Evolutionary conservation across 306 rosid genomes (phyloP), one percentile per base, ranked within the genome.

Genomic region (Lagenaria siceraria): DNA sequence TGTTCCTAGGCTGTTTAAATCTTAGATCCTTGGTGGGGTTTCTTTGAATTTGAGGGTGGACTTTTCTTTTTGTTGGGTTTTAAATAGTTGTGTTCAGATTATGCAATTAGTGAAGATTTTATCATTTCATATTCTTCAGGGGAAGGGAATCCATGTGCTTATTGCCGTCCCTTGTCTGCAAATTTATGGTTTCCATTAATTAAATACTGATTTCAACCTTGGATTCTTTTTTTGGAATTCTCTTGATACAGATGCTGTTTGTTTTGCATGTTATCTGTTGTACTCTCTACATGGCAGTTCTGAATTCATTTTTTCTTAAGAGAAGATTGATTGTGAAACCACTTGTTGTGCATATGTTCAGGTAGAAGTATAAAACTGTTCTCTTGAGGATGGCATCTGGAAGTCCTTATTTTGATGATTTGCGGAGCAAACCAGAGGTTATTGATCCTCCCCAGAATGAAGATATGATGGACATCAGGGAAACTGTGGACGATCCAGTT

Each of bases 391-490:
- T 93, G 97, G 89, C 97, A 73, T 78, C 88, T 48, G 83, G 86
- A 76, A 88, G 78, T 83, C 85, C 95, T 62, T 87, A 76, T 80
- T 89, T 91, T 77, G 92, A 91, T 79, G 97, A 91, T 35, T 80
- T 86, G 77, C 84, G 87, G 82, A 89, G 65, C 81, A 91, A 88
- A 86, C 80, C 87, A 13, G 97, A 91, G 80, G 91, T 93, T 66
- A 83, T 83, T 80, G 96, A 93, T 81, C 92, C 92, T 84, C 89
- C 98, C 76, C 89, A 85, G 79, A 80, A 60, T 84, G 93, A 93
- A 75, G 96, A 93, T 78, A 78, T 74, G 46, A 77, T 78, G 60
- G 96, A 89, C 55, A 83, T 88, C 78, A 80, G 82, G 70, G 97
- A 89, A 83, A 78, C 72, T 55, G 86, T 88, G 75, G 84, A 83